These are phyloP conservation scores for Schrenkiella parvula DNA, from an alignment of 345 rosid genomes.

Conservation along the genomic window DNA sequence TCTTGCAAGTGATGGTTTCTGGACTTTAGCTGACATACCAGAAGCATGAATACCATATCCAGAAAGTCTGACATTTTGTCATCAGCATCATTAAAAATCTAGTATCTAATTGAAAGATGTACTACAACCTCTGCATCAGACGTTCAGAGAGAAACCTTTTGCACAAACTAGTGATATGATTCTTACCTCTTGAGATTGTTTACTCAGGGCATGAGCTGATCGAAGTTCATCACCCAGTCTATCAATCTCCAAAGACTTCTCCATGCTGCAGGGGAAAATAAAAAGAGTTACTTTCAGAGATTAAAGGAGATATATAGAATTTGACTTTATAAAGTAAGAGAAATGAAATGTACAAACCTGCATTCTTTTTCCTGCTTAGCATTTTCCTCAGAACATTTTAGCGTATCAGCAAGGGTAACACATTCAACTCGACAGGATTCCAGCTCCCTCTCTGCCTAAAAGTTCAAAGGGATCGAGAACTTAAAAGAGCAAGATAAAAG, in stretches of 20 bases:
- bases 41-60: background rate
- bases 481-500: conserved; percentile 5
- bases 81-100: background rate
- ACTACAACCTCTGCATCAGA: conserved; percentile 5
- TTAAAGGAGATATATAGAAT: background rate
- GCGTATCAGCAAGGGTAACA: conserved; percentile 40
- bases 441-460: conserved; percentile 56
- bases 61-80: background rate
- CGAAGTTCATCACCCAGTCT: conserved; percentile 44
- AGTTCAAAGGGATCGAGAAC: background rate
- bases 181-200: conserved; percentile 49
- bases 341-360: conserved; percentile 48
- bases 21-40: background rate
- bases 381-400: conserved; percentile 42
- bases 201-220: conserved; percentile 36
- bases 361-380: conserved; percentile 40
- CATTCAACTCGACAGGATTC: conserved; percentile 57
- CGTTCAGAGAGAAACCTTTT: background rate
- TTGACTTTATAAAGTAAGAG: background rate
- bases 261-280: conserved; percentile 40
- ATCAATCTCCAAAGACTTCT: conserved; percentile 53
- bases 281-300: background rate
- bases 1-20: background rate
- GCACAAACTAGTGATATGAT: conserved; percentile 9
- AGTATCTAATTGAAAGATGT: background rate